phyloP scores from a whole-genome alignment of 148 eudicot species.

The Talinum fruticosum region DNA sequence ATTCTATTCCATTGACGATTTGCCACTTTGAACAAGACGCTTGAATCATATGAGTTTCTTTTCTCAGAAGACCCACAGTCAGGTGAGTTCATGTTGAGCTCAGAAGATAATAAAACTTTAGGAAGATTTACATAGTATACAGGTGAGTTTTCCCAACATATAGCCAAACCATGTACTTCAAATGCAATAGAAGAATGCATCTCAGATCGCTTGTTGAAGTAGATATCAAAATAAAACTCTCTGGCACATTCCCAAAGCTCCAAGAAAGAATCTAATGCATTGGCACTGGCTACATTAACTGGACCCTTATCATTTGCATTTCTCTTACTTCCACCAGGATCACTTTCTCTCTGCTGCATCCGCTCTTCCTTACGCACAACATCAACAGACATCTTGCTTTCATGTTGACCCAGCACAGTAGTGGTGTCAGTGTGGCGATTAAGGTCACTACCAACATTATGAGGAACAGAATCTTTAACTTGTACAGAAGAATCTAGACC shows the following conservation, averaged over 20 bases:
- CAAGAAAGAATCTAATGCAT: slow-evolving; percentile 74
- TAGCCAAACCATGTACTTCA: slow-evolving; percentile 83
- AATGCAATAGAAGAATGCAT: slow-evolving; percentile 46
- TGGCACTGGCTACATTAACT: slow-evolving; percentile 47
- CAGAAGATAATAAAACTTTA: slow-evolving; percentile 58
- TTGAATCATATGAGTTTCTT: slow-evolving; percentile 31
- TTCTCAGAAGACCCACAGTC: slow-evolving; percentile 28
- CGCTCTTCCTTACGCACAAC: slow-evolving; percentile 21
- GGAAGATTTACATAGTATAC: slow-evolving; percentile 81
- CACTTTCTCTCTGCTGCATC: slow-evolving; percentile 25
- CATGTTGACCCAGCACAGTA: slow-evolving; percentile 19
- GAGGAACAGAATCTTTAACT: slow-evolving; percentile 23
- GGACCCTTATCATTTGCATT: slow-evolving; percentile 57
- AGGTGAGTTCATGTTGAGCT: slow-evolving; percentile 23
- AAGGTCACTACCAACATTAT: slow-evolving; percentile 9
- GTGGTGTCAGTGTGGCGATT: slow-evolving; percentile 16
- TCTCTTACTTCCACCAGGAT: slow-evolving; percentile 24
- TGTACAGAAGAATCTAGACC: slow-evolving; percentile 21
- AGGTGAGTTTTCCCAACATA: slow-evolving; percentile 88
- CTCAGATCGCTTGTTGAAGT: slow-evolving; percentile 72
- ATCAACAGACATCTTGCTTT: slow-evolving; percentile 19
- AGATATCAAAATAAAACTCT: slow-evolving; percentile 80
- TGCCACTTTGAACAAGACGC: slow-evolving; percentile 41
- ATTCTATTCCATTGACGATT: slow-evolving; percentile 69
- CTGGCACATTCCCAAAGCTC: slow-evolving; percentile 66